Evolutionary conservation across 2,329 filamentous ascomycete genomes (phyloP).

Genomic region (Metarhizium sp.): DNA sequence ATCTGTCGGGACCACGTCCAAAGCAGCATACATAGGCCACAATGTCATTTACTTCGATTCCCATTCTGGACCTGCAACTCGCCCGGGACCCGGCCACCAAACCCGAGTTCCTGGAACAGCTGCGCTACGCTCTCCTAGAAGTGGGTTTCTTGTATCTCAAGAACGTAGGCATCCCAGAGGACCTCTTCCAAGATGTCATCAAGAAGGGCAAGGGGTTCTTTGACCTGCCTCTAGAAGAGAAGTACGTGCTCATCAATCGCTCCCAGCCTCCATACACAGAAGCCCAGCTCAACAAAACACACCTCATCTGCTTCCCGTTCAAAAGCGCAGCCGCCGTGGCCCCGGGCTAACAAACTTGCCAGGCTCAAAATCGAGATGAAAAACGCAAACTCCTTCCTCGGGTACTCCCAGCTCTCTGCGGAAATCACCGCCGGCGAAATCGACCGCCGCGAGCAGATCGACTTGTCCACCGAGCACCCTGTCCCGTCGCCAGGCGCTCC

Average conservation of each 20-base stretch:
- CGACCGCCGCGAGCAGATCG: constrained; percentile 81
- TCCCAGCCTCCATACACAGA: not conserved
- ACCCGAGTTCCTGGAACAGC: constrained; percentile 57
- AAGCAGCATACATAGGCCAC: not conserved
- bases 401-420: constrained; percentile 56
- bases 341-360: not conserved
- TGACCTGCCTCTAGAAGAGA: constrained; percentile 64
- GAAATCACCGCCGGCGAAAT: constrained; percentile 64
- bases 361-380: constrained; percentile 64
- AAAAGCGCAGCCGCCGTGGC: not conserved
- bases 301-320: too few species aligned
- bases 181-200: constrained; percentile 57
- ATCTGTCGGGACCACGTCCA: not conserved
- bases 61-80: constrained; percentile 65
- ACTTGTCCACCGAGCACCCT: constrained; percentile 71
- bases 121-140: constrained; percentile 69
- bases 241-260: constrained; percentile 36
- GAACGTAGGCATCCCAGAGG: constrained; percentile 63
- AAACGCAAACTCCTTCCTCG: constrained; percentile 62
- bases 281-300: too few species aligned
- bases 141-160: constrained; percentile 84
- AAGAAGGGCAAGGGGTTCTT: constrained; percentile 65
- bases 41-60: constrained; percentile 67
- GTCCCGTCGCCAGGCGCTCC: constrained; percentile 54
- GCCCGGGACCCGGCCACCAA: constrained; percentile 58